Evolutionary conservation across 208 protist species (phyloP), one percentile per base, ranked within the genome.

Genomic region (Trypanosoma mega): DNA sequence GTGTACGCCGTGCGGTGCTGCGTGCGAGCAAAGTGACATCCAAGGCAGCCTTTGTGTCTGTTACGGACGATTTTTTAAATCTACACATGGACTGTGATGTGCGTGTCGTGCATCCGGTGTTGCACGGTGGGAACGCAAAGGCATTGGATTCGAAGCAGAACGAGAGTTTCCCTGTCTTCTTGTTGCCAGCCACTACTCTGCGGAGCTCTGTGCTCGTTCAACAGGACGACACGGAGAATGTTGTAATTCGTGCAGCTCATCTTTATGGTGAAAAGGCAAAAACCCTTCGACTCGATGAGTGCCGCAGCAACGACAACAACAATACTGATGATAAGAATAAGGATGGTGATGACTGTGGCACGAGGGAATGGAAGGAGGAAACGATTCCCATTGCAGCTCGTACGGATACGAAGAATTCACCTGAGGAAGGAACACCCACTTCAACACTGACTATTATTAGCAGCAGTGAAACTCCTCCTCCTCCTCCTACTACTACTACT

Each of bases 31-130:
- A 56, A 30, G 26, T 56, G 21, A 34, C 7, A 14, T 8, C 11
- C 6, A 43, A 62, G 16, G 50, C 63, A 27, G 53, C 46, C 26
- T 69, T 69, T 39, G 18, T 69, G 55, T 20, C 20, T 23, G 26
- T 69, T 7, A 30, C 41, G 11, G 8, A 53, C 27, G 23, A 33
- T 24, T 69, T 69, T 48, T 24, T 69, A 21, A 4, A 54, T 21
- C 8, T 55, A 16, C 54, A 69, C 37, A 2, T 33, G 21, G 23
- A 56, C 8, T 3, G n/a, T 14, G 18, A 0, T 18, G 53, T 69
- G 6, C 46, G 46, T 49, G 44, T 69, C 12, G 47, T 62, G 34
- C 6, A 39, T 39, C 8, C 6, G 34, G 12, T 39, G 12, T 12
- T 12, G 12, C 34, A 39, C 8, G 34, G 12, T 39, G 34, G n/a